Evolutionary conservation across 768 basidiomycete species (phyloP).

Genomic region (Hericium coralloides): DNA sequence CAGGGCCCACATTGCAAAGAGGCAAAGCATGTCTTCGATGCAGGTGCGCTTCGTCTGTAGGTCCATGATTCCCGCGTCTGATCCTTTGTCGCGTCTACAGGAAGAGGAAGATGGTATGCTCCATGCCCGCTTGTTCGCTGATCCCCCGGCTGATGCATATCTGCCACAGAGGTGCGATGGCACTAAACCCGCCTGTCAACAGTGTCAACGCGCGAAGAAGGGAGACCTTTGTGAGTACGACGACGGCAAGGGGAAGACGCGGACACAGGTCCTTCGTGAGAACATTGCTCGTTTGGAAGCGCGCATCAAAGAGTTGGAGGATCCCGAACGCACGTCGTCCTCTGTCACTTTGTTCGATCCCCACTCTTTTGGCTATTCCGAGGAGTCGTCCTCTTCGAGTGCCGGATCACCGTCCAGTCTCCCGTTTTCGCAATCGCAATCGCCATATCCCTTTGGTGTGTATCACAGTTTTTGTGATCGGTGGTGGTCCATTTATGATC

Average conservation of each 20-base stretch:
- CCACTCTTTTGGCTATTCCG: slow-evolving; percentile 30
- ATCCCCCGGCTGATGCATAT: not conserved
- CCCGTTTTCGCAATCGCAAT: slow-evolving; percentile 24
- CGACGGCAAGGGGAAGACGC: slow-evolving; percentile 77
- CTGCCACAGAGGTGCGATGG: slow-evolving; percentile 63
- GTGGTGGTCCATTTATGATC: not conserved
- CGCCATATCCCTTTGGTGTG: slow-evolving; percentile 27
- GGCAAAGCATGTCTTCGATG: slow-evolving; percentile 16
- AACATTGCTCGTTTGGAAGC: slow-evolving; percentile 67
- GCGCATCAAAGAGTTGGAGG: slow-evolving; percentile 66
- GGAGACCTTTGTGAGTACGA: slow-evolving; percentile 70
- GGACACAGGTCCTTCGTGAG: slow-evolving; percentile 72
- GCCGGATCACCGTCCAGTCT: slow-evolving; percentile 23
- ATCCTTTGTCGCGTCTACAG: slow-evolving; percentile 1
- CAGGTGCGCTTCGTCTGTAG: slow-evolving; percentile 6
- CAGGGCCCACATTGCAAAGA: slow-evolving; percentile 13
- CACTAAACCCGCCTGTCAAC: slow-evolving; percentile 66
- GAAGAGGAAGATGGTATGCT: slow-evolving; percentile 15
- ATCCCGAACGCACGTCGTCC: slow-evolving; percentile 60
- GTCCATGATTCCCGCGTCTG: not conserved
- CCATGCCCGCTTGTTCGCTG: not conserved
- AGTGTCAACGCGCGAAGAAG: slow-evolving; percentile 73
- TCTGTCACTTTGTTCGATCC: slow-evolving; percentile 68
- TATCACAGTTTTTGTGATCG: slow-evolving; percentile 18
- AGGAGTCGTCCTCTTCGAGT: slow-evolving; percentile 25